phyloP scores from a whole-genome alignment of 2,329 filamentous ascomycete genomes.

The Pseudogymnoascus sp. region DNA sequence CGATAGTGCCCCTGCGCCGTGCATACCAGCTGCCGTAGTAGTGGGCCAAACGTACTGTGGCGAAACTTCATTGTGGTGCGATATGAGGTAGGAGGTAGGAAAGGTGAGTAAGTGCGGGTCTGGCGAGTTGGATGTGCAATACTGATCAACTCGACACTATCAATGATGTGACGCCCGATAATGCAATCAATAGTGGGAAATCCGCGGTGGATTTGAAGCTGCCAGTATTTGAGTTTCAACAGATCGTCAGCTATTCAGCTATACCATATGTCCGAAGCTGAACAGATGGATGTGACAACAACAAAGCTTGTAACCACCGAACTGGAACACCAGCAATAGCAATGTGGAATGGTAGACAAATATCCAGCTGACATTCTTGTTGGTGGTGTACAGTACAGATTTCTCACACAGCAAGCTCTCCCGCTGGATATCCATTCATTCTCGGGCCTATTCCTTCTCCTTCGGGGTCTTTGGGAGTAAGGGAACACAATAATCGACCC shows the following conservation, averaged over 20 bases:
- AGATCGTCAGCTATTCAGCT: neutral
- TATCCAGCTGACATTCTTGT: too few relatives aligned
- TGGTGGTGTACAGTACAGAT: too few relatives aligned
- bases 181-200: neutral
- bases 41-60: neutral
- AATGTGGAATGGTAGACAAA: too few relatives aligned
- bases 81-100: neutral
- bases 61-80: neutral
- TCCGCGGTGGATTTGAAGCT: neutral
- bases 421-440: too few relatives aligned
- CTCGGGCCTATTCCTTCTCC: too few relatives aligned
- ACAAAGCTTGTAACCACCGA: neutral
- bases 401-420: too few relatives aligned
- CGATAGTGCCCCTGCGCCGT: neutral
- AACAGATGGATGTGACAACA: neutral
- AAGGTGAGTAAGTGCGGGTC: neutral
- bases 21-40: neutral
- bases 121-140: neutral
- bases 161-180: slow-evolving; percentile 2
- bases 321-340: neutral
- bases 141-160: neutral
- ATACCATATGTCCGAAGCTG: neutral
- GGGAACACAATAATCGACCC: neutral
- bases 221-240: neutral
- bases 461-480: too few relatives aligned